Conservation (phyloP, 2,329 filamentous ascomycete species). For the Zasmidium citrigriseum region DNA sequence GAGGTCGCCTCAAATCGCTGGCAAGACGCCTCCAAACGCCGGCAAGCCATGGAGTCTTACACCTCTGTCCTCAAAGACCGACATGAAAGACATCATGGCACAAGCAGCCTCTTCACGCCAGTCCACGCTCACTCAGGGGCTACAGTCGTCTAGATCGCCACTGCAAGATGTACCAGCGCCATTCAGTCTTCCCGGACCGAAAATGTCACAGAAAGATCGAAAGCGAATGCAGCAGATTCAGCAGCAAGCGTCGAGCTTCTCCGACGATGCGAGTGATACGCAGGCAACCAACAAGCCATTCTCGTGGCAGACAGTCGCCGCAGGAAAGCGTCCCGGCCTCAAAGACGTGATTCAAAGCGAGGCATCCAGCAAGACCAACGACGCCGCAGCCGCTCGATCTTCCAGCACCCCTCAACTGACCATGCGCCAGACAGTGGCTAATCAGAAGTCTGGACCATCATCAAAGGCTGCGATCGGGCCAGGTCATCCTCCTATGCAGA, state of each 20-base stretch:
- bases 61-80: slow-evolving; percentile 60
- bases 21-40: slow-evolving; percentile 25
- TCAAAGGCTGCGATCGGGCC: slow-evolving; percentile 23
- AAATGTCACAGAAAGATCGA: slow-evolving; percentile 87
- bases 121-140: slow-evolving; percentile 45
- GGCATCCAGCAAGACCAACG: slow-evolving; percentile 30
- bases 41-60: slow-evolving; percentile 55
- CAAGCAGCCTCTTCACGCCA: slow-evolving; percentile 54
- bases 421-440: slow-evolving; percentile 62
- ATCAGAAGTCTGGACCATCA: slow-evolving; percentile 35
- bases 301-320: slow-evolving; percentile 66
- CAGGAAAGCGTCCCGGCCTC: slow-evolving; percentile 51
- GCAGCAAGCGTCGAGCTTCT: slow-evolving; percentile 18
- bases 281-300: slow-evolving; percentile 38
- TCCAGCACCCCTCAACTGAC: slow-evolving; percentile 55
- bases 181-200: slow-evolving; percentile 48
- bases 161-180: slow-evolving; percentile 21
- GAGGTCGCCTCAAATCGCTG: slow-evolving; percentile 30
- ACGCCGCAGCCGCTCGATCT: slow-evolving; percentile 30
- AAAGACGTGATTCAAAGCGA: slow-evolving; percentile 51
- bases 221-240: slow-evolving; percentile 78
- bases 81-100: slow-evolving; percentile 75
- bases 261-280: slow-evolving; percentile 3
- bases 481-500: slow-evolving; percentile 24
- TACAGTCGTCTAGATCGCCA: slow-evolving; percentile 33